phyloP scores from a whole-genome alignment of 2,329 filamentous ascomycete genomes.

The Blumeria graminis region DNA sequence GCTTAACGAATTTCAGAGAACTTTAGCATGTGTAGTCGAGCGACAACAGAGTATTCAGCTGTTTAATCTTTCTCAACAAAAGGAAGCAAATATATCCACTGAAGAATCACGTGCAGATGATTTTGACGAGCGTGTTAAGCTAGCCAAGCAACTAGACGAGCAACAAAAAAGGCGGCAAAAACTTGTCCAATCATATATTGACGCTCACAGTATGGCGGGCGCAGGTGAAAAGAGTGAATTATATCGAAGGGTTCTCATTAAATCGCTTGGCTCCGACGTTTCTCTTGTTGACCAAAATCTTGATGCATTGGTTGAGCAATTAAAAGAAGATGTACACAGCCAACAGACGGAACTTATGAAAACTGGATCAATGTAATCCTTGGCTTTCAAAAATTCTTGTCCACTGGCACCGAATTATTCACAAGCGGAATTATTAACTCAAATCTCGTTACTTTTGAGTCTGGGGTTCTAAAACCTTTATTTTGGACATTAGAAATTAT shows the following conservation, averaged over 20 bases:
- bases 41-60: constrained; percentile 24
- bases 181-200: constrained; percentile 39
- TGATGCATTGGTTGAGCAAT: constrained; percentile 10
- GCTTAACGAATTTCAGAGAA: constrained; percentile 7
- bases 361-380: no score
- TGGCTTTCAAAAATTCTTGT: no score
- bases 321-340: constrained; percentile 6
- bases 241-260: constrained; percentile 25
- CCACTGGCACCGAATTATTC: no score
- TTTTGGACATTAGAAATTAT: no score
- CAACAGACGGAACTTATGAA: no score
- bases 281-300: constrained; percentile 19
- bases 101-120: constrained; percentile 20
- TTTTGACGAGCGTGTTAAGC: constrained; percentile 27
- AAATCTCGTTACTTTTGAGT: no score
- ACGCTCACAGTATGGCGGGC: constrained; percentile 46
- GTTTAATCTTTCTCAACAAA: constrained; percentile 18
- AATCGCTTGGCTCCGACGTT: constrained; percentile 19
- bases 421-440: no score
- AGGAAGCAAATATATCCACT: constrained; percentile 24
- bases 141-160: constrained; percentile 30
- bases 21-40: constrained; percentile 14
- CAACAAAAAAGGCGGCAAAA: constrained; percentile 27
- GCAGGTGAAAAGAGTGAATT: constrained; percentile 49
- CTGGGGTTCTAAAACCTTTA: no score